Conservation (phyloP, 202 grass and related monocot genomes). For the Sporobolus alterniflorus region DNA sequence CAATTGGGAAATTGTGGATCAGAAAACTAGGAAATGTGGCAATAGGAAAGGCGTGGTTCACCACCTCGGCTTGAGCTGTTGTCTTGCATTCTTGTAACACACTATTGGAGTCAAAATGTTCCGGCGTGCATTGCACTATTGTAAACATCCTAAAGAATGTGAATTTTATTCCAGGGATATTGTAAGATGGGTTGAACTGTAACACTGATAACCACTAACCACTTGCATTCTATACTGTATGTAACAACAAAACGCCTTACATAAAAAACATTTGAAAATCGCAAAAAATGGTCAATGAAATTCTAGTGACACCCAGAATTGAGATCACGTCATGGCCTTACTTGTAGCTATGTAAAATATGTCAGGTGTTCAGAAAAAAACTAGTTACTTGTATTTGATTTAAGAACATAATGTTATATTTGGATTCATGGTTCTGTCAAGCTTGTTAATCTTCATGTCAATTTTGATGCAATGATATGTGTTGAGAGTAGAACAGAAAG, state of each 20-base stretch:
- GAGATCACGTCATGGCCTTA: neutral
- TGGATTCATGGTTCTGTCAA: too few relatives aligned
- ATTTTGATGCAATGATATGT: too few relatives aligned
- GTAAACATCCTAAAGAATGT: neutral
- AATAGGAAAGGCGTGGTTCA: neutral
- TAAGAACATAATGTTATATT: too few relatives aligned
- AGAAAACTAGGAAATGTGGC: neutral
- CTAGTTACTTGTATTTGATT: neutral
- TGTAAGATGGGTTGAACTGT: neutral
- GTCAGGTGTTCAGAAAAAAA: neutral
- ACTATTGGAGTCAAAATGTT: neutral
- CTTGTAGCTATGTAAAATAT: neutral
- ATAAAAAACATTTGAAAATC: constrained; percentile 5
- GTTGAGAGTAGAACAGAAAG: neutral
- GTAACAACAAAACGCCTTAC: neutral
- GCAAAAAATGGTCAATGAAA: neutral
- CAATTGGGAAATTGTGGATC: neutral
- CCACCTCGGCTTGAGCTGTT: neutral
- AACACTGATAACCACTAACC: neutral
- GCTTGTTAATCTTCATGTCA: too few relatives aligned
- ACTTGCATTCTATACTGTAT: neutral
- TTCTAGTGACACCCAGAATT: neutral
- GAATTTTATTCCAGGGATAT: neutral
- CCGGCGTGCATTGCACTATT: neutral
- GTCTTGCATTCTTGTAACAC: neutral